Conservation (phyloP, 1,284 basidiomycete genomes). For the Trichosporon coremiiforme region DNA sequence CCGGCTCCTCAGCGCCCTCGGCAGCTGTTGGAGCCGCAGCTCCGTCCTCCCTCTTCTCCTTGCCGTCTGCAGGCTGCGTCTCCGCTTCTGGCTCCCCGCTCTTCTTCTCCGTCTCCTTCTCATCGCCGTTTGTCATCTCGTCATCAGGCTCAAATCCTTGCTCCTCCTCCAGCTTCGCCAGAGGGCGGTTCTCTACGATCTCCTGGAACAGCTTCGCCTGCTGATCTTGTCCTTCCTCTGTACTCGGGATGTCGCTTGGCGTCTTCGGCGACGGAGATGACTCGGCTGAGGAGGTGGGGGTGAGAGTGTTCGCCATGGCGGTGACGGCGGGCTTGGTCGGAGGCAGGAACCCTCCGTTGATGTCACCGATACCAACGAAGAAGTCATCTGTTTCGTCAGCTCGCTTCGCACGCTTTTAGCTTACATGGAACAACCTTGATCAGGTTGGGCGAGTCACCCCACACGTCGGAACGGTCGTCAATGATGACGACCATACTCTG, state of each 20-base stretch:
- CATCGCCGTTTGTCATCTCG: conserved; percentile 20
- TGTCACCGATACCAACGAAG: conserved; percentile 98
- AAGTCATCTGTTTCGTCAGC: conserved; percentile 76
- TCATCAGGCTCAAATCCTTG: conserved; percentile 56
- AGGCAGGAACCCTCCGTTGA: conserved; percentile 84
- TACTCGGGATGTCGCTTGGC: conserved; percentile 32
- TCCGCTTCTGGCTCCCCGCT: conserved; percentile 4
- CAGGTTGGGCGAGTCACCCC: conserved; percentile 88
- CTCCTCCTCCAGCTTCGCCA: conserved; percentile 85
- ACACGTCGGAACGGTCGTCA: conserved; percentile 96
- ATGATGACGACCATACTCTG: conserved; percentile 99
- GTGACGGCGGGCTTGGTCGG: conserved; percentile 31
- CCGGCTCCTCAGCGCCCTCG: conserved; percentile 1
- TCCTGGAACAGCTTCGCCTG: conserved; percentile 73
- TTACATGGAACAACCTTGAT: conserved; percentile 94
- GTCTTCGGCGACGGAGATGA: conserved; percentile 29
- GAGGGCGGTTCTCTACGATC: conserved; percentile 79
- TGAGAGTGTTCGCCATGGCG: conserved; percentile 16
- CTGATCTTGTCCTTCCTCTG: conserved; percentile 36
- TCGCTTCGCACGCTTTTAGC: too few relatives aligned
- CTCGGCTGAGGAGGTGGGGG: conserved; percentile 1
- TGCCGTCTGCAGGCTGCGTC: neutral
- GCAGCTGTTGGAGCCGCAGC: conserved; percentile 9
- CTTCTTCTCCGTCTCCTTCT: conserved; percentile 29
- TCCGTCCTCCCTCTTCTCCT: neutral